Evolutionary conservation across 2,329 filamentous ascomycete genomes (phyloP).

Genomic region (Metarhizium anisopliae): DNA sequence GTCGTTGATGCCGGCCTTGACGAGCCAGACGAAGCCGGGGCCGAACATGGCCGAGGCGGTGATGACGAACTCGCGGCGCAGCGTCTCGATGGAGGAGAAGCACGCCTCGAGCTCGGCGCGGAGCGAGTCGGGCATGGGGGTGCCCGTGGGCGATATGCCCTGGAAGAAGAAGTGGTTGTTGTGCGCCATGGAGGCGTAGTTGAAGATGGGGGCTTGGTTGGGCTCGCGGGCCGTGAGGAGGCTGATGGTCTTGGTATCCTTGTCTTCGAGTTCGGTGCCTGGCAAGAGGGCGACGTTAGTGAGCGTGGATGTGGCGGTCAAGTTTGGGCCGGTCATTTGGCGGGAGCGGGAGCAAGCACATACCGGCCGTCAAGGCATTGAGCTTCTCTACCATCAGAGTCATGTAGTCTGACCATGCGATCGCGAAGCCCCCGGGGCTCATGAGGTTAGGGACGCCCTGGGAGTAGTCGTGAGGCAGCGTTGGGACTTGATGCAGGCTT

Average conservation of each 20-base stretch:
- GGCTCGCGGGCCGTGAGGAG: conserved; percentile 73
- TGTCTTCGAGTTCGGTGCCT: conserved; percentile 58
- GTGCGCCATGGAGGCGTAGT: conserved; percentile 91
- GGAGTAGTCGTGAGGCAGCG: conserved; percentile 35
- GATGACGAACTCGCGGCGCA: conserved; percentile 69
- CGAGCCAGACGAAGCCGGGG: conserved; percentile 93
- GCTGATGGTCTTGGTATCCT: conserved; percentile 57
- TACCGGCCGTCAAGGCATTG: conserved; percentile 66
- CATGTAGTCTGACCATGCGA: conserved; percentile 82
- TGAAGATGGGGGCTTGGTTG: conserved; percentile 72
- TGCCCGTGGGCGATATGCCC: conserved; percentile 33
- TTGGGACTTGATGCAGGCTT: conserved; percentile 38
- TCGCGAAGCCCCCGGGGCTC: conserved; percentile 57
- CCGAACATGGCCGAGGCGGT: conserved; percentile 91
- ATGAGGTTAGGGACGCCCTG: conserved; percentile 61
- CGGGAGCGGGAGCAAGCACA: conserved; percentile 12
- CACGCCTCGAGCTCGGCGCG: conserved; percentile 51
- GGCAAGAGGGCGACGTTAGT: conserved; percentile 2
- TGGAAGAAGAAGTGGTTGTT: conserved; percentile 84
- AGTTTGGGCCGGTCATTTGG: neutral
- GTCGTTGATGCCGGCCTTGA: conserved; percentile 43
- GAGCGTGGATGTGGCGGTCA: conserved; percentile 6
- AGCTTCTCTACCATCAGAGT: conserved; percentile 63
- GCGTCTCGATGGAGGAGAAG: conserved; percentile 77
- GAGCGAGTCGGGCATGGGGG: conserved; percentile 47